Evolutionary conservation across 2,329 filamentous ascomycete genomes (phyloP), one percentile per base, ranked within the genome.

Genomic region (Fusarium decemcellulare): DNA sequence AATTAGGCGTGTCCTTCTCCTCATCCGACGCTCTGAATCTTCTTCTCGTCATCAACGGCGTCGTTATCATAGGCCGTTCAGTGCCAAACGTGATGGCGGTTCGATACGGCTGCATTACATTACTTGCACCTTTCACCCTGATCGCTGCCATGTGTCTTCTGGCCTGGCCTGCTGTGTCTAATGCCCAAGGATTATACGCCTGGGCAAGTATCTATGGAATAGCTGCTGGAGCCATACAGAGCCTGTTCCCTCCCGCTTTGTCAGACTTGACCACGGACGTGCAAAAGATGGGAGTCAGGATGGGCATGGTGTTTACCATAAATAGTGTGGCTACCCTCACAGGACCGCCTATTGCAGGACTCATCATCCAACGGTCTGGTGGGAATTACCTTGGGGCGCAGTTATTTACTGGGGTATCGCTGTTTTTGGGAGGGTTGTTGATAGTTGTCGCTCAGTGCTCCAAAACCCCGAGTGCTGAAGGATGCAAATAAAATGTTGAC

Each of bases 291-390:
- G 51, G 39, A n/a, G 39, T 54, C 4, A 42, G 51, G 12, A 54
- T 42, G 37, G 51, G 39, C 2, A 54, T 54, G 51, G 51, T 54
- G 29, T 54, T 54, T 42, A 54, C 15, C 9, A 32, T 54, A 10
- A 42, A 42, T 32, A 42, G 27, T 7, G 32, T 43, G 5, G 51
- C 39, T 4, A 42, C 37, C 10, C 37, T 54, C 2, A 54, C 51
- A 6, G 37, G 51, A 3, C 51, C 51, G 8, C 51, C 51, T 15
- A 30, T 43, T 4, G 51, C 51, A 10, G 51, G 39, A 1, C 29
- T 15, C 14, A 40, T 43, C n/a, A 54, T 54, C 37, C 11, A 40
- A 6, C 30, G 12, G 14, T 51, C 34, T 2, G 30, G 47, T 2
- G 47, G 47, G 0, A 5, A 51, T 15, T 51, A 39, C n/a, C 32